Evolutionary conservation across 1,284 basidiomycete genomes (phyloP).

Genomic region (Rhodotorula sp.): DNA sequence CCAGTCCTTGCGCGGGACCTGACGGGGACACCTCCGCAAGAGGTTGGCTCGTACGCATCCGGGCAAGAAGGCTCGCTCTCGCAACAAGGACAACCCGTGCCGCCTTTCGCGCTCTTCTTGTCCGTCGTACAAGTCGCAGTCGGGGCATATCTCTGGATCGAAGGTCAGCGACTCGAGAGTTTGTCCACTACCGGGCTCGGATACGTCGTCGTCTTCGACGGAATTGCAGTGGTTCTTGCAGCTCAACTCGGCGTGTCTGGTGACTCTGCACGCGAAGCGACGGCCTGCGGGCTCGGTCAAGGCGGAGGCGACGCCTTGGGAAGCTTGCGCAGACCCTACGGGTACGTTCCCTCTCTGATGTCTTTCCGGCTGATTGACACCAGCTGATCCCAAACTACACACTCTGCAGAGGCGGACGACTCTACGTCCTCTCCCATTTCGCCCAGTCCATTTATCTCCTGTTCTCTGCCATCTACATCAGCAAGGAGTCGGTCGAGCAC

Average conservation of each 20-base stretch:
- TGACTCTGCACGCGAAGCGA: constrained; percentile 9
- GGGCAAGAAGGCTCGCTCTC: too few species aligned
- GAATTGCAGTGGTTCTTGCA: constrained; percentile 57
- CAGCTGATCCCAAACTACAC: too few species aligned
- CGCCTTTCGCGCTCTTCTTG: constrained; percentile 45
- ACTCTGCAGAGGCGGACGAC: constrained; percentile 61
- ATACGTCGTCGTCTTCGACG: constrained; percentile 94
- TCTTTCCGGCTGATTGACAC: neutral
- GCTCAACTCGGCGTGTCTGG: constrained; percentile 25
- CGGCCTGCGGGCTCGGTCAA: constrained; percentile 22
- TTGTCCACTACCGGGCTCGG: constrained; percentile 84
- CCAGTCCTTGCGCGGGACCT: too few species aligned
- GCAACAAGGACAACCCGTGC: too few species aligned
- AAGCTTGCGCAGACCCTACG: constrained; percentile 59
- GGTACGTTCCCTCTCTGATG: constrained; percentile 55
- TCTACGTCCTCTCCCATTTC: constrained; percentile 77
- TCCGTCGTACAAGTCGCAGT: constrained; percentile 54
- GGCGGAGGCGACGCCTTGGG: neutral
- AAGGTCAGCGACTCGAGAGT: constrained; percentile 85
- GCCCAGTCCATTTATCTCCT: constrained; percentile 84
- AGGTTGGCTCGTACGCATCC: too few species aligned
- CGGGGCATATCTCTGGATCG: constrained; percentile 71
- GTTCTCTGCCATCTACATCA: constrained; percentile 86
- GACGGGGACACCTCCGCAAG: too few species aligned
- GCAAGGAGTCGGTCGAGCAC: constrained; percentile 88